Base-by-base conservation (phyloP, 2,329 filamentous ascomycete species). In the Ophiostoma himal-ulmi region DNA sequence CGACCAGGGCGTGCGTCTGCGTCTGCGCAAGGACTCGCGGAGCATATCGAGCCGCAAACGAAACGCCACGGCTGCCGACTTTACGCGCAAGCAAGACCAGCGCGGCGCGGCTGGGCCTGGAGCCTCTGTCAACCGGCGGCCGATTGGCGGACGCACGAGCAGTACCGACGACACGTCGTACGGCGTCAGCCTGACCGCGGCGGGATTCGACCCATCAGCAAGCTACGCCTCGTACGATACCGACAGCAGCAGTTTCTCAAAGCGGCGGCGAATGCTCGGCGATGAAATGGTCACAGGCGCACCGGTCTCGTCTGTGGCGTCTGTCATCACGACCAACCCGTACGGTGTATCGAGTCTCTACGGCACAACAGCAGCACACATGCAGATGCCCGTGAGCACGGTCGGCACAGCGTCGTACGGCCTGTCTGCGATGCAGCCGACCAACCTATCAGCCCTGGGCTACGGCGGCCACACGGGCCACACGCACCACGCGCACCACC, bases 1-100 rank as follows among this genome's bases (percentile, higher is more conserved):
- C 73, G 93, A 96, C 75, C 93, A 96, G 77, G 93, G 93, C 10
- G 91, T 96, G 17, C 89, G 92, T 68, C 82, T 97, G 41, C 86
- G 93, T 69, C 84, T 96, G 66, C 88, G 93, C 70, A 96, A 96
- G 78, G 93, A 96, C 78, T 90, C 91, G 64, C 85, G 91, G 70
- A 85, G 85, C 26, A 81, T 82, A 74, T 81, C 80, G 5, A 83
- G 82, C 22, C 80, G 82, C 70, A 86, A 84, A 76, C 80, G 82
- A 37, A 83, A 78, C 70, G 78, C 74, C 48, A 74, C 74, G 44
- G 75, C 75, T 2, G 77, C 75, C 17, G 75, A 78, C 20, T 74
- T 74, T 54, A 70, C 72, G 4, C 71, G 74, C 66, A 75, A 71
- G 69, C 72, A 72, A 14, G 70, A 71, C 11, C 68, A 71, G 30